Conservation (phyloP, 768 basidiomycete species). For the Cantharellus cinnabarinus region DNA sequence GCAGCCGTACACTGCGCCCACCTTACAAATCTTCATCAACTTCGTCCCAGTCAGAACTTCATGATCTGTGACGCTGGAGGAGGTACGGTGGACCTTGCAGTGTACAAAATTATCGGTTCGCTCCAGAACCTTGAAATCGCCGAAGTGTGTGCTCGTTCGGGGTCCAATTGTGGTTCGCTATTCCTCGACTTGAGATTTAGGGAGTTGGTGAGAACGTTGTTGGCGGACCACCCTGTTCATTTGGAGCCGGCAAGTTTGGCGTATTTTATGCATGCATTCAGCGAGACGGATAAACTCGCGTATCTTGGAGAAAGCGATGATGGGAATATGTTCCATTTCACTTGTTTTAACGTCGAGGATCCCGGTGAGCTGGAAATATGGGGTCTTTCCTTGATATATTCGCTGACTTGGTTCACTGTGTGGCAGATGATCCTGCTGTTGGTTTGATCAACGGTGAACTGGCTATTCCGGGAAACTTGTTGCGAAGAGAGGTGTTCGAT, state of each 20-base stretch:
- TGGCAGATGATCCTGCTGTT: slow-evolving; percentile 21
- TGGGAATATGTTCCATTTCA: slow-evolving; percentile 68
- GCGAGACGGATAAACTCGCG: slow-evolving; percentile 67
- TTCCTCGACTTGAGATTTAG: slow-evolving; percentile 75
- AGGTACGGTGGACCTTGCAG: slow-evolving; percentile 19
- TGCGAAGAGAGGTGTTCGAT: slow-evolving; percentile 71
- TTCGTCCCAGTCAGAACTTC: slow-evolving; percentile 64
- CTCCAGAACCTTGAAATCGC: slow-evolving; percentile 70
- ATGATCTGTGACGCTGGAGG: slow-evolving; percentile 85
- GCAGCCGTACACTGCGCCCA: slow-evolving; percentile 76
- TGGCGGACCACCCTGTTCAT: slow-evolving; percentile 64
- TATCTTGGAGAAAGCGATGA: slow-evolving; percentile 57
- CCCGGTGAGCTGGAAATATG: slow-evolving; percentile 46
- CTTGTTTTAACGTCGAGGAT: slow-evolving; percentile 43
- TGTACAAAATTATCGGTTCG: slow-evolving; percentile 51
- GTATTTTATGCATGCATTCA: slow-evolving; percentile 67
- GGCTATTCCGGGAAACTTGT: slow-evolving; percentile 54
- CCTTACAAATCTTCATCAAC: slow-evolving; percentile 55
- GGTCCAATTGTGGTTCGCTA: slow-evolving; percentile 68
- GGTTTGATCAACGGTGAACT: slow-evolving; percentile 69
- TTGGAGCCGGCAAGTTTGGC: slow-evolving; percentile 65
- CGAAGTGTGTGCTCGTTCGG: slow-evolving; percentile 71
- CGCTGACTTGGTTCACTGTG: slow-evolving; percentile 19
- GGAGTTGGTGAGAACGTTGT: slow-evolving; percentile 56
- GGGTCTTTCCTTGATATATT: slow-evolving; percentile 20